These are phyloP conservation scores for Alternaria sp. DNA, from an alignment of 2,329 filamentous ascomycete species.

Conservation along the genomic window DNA sequence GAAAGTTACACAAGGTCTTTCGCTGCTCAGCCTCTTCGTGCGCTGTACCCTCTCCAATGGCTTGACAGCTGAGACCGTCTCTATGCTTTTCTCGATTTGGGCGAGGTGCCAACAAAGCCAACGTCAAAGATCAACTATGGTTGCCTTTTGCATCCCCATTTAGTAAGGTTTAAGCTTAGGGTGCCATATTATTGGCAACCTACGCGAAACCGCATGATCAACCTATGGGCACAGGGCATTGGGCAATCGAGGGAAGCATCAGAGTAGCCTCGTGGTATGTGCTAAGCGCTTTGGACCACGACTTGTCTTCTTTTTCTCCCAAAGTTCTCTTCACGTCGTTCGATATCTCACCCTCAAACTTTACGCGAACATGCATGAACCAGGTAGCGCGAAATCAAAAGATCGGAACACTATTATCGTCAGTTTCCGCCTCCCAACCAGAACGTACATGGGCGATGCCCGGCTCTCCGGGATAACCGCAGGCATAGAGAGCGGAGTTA, in stretches of 20 bases:
- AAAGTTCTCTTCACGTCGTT: conserved; percentile 1
- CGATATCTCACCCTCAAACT: not conserved
- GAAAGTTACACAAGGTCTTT: conserved; percentile 9
- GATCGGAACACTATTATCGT: conserved; percentile 11
- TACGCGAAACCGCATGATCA: conserved; percentile 17
- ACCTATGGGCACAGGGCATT: conserved; percentile 15
- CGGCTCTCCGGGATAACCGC: not conserved
- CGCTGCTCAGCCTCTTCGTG: conserved; percentile 5
- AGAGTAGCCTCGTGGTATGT: conserved; percentile 1
- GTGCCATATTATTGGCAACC: conserved; percentile 5
- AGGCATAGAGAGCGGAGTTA: not conserved
- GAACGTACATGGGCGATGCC: not conserved
- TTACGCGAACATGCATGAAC: conserved; percentile 7
- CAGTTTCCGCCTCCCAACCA: not conserved
- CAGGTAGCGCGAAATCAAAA: conserved; percentile 2
- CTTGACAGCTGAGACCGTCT: conserved; percentile 11
- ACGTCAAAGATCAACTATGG: not conserved
- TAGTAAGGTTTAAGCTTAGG: conserved; percentile 4
- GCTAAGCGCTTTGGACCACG: conserved; percentile 4
- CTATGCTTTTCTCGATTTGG: conserved; percentile 1
- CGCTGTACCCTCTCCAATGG: conserved; percentile 10
- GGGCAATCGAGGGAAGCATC: conserved; percentile 12
- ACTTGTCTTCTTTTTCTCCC: conserved; percentile 11
- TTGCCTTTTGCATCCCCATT: conserved; percentile 1
- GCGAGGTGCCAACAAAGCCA: not conserved